Evolutionary conservation across 495 filamentous ascomycete genomes (phyloP).

Genomic region (Neurospora sp.): DNA sequence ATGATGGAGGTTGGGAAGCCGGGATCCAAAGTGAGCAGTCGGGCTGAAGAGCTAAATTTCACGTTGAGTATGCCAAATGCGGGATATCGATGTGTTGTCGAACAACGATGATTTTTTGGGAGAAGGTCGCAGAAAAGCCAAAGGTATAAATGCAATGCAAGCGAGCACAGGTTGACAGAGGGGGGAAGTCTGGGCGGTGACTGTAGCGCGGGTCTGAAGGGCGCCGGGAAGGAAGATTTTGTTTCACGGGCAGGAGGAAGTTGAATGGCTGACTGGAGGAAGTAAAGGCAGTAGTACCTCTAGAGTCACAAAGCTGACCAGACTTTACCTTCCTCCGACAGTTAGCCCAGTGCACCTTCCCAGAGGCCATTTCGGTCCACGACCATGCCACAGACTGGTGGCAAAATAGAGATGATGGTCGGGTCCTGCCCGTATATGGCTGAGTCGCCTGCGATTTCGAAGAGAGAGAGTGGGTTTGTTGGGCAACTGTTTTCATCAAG

Average conservation of each 20-base stretch:
- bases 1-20: not conserved
- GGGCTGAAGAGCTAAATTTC: not conserved
- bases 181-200: not conserved
- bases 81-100: not conserved
- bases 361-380: not conserved
- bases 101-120: not conserved
- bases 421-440: not conserved
- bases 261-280: not conserved
- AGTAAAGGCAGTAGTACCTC: not conserved
- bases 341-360: not conserved
- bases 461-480: not conserved
- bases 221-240: not conserved
- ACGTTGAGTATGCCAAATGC: not conserved
- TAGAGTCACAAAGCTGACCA: not conserved
- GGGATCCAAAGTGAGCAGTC: not conserved
- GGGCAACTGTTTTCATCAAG: not conserved
- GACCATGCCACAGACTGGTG: not conserved
- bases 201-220: not conserved
- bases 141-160: not conserved
- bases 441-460: not conserved
- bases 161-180: not conserved
- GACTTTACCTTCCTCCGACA: not conserved
- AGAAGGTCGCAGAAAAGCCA: not conserved
- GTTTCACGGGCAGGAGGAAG: not conserved
- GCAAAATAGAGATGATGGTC: not conserved